Percentiles rank a stretch among this genome's conserved stretches.
phyloP scores from a whole-genome alignment of 257 asterid genomes.

The Marsdenia floribunda region DNA sequence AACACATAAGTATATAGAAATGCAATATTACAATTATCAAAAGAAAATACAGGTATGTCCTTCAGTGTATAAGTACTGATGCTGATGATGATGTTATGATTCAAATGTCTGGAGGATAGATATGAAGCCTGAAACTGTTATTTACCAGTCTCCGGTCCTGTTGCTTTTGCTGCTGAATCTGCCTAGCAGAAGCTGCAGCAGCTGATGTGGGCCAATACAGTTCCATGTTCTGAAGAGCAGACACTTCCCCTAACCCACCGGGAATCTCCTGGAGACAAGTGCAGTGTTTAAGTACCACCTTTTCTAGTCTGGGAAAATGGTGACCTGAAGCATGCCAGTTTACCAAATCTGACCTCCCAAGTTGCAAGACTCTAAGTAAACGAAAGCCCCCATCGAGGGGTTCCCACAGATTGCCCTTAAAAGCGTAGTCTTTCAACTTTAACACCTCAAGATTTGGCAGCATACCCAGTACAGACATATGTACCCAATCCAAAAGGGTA shows the following conservation, averaged over 20 bases:
- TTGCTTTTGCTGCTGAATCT: slow-evolving; percentile 2
- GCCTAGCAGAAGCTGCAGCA: slow-evolving; percentile 9
- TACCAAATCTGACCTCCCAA: slow-evolving; percentile 36
- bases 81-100: neutral
- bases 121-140: neutral
- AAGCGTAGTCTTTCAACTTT: slow-evolving; percentile 35
- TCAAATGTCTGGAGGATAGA: slow-evolving; percentile 6
- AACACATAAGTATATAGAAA: no score
- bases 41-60: no score
- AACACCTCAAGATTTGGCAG: slow-evolving; percentile 40
- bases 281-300: slow-evolving; percentile 26
- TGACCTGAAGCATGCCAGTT: slow-evolving; percentile 37
- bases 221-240: slow-evolving; percentile 29
- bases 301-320: slow-evolving; percentile 38
- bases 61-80: no score
- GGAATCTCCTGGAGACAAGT: slow-evolving; percentile 30
- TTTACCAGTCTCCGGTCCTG: neutral
- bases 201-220: slow-evolving; percentile 21
- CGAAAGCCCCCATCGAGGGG: slow-evolving; percentile 37
- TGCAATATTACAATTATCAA: no score
- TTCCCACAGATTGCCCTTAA: slow-evolving; percentile 38
- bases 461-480: slow-evolving; percentile 34
- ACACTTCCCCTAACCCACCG: slow-evolving; percentile 28
- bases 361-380: slow-evolving; percentile 30
- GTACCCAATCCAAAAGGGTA: slow-evolving; percentile 33